Conservation (phyloP, 306 rosid genomes). For the Ziziphus jujuba region DNA sequence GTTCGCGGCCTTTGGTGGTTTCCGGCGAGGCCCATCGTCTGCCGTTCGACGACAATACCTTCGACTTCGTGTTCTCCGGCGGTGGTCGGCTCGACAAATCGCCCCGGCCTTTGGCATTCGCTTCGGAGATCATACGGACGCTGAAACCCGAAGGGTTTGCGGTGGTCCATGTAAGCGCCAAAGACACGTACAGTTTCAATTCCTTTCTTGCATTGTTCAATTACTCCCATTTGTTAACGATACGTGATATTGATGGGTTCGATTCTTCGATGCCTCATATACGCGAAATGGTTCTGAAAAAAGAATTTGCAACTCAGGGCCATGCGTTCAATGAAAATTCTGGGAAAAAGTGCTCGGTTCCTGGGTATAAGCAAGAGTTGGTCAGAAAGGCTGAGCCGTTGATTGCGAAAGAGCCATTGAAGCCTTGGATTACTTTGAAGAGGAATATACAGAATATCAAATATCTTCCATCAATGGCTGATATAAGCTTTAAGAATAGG, state of each 20-base stretch:
- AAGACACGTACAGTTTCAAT: constrained; percentile 85
- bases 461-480: constrained; percentile 79
- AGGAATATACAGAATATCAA: constrained; percentile 69
- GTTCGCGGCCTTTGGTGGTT: constrained; percentile 59
- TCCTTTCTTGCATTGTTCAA: constrained; percentile 81
- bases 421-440: constrained; percentile 92
- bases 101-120: constrained; percentile 48
- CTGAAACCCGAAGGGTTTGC: constrained; percentile 81
- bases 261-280: constrained; percentile 61
- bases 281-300: constrained; percentile 72
- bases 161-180: constrained; percentile 74
- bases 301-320: constrained; percentile 41
- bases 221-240: constrained; percentile 67
- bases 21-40: constrained; percentile 55
- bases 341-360: constrained; percentile 57
- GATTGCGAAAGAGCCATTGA: constrained; percentile 73
- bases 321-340: constrained; percentile 24
- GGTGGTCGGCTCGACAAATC: constrained; percentile 52
- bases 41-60: constrained; percentile 52
- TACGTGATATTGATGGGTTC: constrained; percentile 61
- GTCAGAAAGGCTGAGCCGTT: constrained; percentile 75
- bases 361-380: constrained; percentile 65
- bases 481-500: constrained; percentile 79
- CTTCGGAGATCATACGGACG: constrained; percentile 72
- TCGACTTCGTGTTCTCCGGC: constrained; percentile 83